A percentile compares a stretch with the other conserved stretches of the same genome.
phyloP scores from a whole-genome alignment of 139 green algal species.

The Chlorella sp. region DNA sequence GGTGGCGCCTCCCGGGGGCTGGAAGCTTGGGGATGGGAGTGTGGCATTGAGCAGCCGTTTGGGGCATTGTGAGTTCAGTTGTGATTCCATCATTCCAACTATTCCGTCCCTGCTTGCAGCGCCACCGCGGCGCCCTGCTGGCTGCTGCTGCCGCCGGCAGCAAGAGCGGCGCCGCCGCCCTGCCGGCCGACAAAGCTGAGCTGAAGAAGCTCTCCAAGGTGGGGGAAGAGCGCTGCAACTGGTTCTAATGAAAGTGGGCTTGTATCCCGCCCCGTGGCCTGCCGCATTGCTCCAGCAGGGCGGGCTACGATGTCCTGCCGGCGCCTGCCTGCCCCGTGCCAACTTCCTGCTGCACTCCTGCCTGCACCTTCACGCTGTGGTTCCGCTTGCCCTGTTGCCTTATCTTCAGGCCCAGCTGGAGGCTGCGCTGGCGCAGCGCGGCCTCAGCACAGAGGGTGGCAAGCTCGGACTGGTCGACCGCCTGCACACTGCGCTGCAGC shows the following conservation, averaged over 20 bases:
- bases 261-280: too few species aligned
- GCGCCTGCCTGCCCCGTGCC: too few species aligned
- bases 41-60: too few species aligned
- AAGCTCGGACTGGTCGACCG: constrained; percentile 20
- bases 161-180: neutral
- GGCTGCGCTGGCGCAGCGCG: neutral
- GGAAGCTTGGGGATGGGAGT: too few species aligned
- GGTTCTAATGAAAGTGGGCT: neutral
- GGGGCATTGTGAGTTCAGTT: neutral
- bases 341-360: neutral
- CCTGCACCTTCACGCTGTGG: neutral
- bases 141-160: neutral
- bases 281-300: too few species aligned
- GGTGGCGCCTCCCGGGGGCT: too few species aligned
- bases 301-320: too few species aligned
- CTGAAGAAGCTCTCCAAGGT: constrained; percentile 3
- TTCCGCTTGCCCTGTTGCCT: too few species aligned
- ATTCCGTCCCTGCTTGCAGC: neutral
- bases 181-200: neutral
- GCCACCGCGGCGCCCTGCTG: neutral
- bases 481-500: neutral
- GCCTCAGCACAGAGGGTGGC: neutral
- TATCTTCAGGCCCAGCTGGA: constrained; percentile 9
- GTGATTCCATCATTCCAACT: too few species aligned
- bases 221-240: neutral